Evolutionary conservation across 352 stramenopile genomes (phyloP), one percentile per base, ranked within the genome.

Genomic region (Ophiocytium majus): DNA sequence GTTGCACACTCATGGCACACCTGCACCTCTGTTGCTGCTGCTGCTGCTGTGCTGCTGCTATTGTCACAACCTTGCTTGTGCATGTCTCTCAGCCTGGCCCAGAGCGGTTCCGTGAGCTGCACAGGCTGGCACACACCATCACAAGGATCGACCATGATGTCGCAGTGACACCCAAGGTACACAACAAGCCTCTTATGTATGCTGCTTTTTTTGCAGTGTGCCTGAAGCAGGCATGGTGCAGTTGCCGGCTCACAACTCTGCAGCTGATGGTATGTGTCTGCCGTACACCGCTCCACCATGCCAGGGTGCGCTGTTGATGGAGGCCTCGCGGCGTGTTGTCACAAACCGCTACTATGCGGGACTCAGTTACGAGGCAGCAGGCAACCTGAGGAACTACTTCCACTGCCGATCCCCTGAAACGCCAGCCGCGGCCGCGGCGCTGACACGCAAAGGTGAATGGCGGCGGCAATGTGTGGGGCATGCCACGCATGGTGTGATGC

Each of bases 61-160:
- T 57, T 57, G 43, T 57, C 5, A 57, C 43, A 57, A 57, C 14
- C 14, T 5, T 14, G 14, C 5, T 57, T 5, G 14, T 14, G 14
- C 43, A 57, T 57, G 43, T 14, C 43, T 57, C 14, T 5, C 43
- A 57, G 43, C 43, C 79, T 5, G 31, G n/a, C 5, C 43, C 76
- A 9, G 86, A 81, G 43, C 76, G 80, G 17, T 89, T 89, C 85
- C 31, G 81, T 49, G 89, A 91, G 83, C 76, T 87, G 63, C 88
- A 91, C 76, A 80, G 86, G 19, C 83, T 91, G 1, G 87, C 89
- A 10, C 63, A 88, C 81, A 86, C 89, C 19, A 89, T 91, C 19
- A 76, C 63, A 66, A 64, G 64, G 23, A 90, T 91, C 43, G 89
- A 91, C 82, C 0, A 88, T 71, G 85, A 85, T 0, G 87, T 83